Conservation (phyloP, 2,329 filamentous ascomycete genomes). For the Cytospora piceicola region DNA sequence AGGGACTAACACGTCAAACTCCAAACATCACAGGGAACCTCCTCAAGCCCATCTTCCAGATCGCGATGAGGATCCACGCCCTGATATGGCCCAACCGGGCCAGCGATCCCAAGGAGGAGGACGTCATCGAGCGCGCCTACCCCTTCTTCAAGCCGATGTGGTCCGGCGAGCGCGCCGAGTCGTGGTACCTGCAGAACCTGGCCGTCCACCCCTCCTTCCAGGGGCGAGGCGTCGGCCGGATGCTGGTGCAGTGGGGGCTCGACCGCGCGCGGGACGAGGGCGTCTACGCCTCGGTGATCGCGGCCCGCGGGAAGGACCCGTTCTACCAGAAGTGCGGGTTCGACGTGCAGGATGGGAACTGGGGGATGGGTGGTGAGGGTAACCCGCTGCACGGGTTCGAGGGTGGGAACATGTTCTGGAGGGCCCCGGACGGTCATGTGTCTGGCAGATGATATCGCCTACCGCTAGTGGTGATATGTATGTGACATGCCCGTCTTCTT, state of each 20-base stretch:
- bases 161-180: constrained; percentile 15
- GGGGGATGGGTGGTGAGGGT: constrained; percentile 12
- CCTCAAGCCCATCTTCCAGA: constrained; percentile 12
- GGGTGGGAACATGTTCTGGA: constrained; percentile 18
- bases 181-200: constrained; percentile 12
- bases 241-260: constrained; percentile 23
- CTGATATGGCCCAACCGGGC: constrained; percentile 16
- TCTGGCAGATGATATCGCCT: background rate
- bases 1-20: background rate
- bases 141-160: constrained; percentile 4
- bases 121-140: constrained; percentile 16
- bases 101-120: constrained; percentile 6
- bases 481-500: background rate
- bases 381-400: constrained; percentile 9
- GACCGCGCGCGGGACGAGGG: constrained; percentile 21
- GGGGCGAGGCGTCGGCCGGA: constrained; percentile 15
- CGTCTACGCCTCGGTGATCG: constrained; percentile 13
- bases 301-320: constrained; percentile 9
- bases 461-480: background rate
- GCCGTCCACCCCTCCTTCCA: constrained; percentile 18
- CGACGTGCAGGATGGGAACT: constrained; percentile 6
- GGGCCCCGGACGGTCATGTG: background rate
- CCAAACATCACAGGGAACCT: constrained; percentile 32
- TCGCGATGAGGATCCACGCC: constrained; percentile 12
- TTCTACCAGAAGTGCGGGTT: constrained; percentile 21